Percentiles rank a stretch among this genome's conserved stretches.
Evolutionary conservation across 108 stramenopile species (phyloP).

Genomic region (Nitzschia putrida): DNA sequence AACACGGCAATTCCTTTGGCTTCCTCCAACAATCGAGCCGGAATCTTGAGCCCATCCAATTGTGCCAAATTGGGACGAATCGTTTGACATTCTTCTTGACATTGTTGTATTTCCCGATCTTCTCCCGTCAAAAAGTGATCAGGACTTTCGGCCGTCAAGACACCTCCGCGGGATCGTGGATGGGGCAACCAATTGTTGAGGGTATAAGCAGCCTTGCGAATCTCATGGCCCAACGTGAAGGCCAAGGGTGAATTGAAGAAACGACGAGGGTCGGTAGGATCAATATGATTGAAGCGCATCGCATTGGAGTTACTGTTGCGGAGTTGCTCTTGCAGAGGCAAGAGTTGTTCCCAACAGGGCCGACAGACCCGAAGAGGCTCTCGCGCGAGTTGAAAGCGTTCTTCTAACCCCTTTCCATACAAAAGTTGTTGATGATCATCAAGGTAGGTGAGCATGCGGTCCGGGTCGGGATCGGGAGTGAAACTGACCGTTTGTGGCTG

Average conservation of each 20-base stretch:
- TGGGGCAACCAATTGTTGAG: slow-evolving; percentile 79
- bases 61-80: slow-evolving; percentile 67
- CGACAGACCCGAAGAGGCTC: slow-evolving; percentile 62
- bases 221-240: slow-evolving; percentile 89
- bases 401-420: slow-evolving; percentile 74
- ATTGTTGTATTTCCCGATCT: slow-evolving; percentile 34
- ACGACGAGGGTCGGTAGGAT: slow-evolving; percentile 64
- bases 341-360: slow-evolving; percentile 53
- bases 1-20: slow-evolving; percentile 83
- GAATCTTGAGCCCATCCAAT: slow-evolving; percentile 82
- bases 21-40: slow-evolving; percentile 65
- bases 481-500: slow-evolving; percentile 23
- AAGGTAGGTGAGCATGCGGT: slow-evolving; percentile 63
- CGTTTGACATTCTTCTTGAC: slow-evolving; percentile 50
- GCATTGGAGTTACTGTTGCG: slow-evolving; percentile 70
- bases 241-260: slow-evolving; percentile 81
- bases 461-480: slow-evolving; percentile 60
- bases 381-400: slow-evolving; percentile 30
- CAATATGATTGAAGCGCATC: slow-evolving; percentile 83
- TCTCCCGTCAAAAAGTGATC: slow-evolving; percentile 30
- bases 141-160: slow-evolving; percentile 13
- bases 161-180: slow-evolving; percentile 48
- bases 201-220: slow-evolving; percentile 87
- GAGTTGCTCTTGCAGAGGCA: slow-evolving; percentile 72
- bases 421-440: slow-evolving; percentile 50